These are phyloP conservation scores for Metschnikowia santaceciliae DNA, from an alignment of 805 yeast genomes.

Conservation along the genomic window DNA sequence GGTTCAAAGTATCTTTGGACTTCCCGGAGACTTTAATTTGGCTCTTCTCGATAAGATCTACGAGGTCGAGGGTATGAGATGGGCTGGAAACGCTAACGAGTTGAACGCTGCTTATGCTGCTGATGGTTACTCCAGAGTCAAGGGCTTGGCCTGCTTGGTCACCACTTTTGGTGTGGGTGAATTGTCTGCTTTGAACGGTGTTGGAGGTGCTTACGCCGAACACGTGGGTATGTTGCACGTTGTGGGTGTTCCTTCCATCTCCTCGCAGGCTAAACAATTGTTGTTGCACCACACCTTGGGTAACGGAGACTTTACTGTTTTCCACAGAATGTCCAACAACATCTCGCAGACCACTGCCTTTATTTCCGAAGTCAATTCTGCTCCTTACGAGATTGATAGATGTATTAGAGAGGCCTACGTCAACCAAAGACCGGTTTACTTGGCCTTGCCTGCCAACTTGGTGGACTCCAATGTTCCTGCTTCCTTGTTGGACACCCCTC, in stretches of 20 bases:
- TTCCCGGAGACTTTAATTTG: constrained; percentile 81
- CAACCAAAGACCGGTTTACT: constrained; percentile 75
- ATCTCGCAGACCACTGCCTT: constrained; percentile 65
- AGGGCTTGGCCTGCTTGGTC: constrained; percentile 67
- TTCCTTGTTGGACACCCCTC: constrained; percentile 54
- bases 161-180: constrained; percentile 94
- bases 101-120: constrained; percentile 86
- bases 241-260: constrained; percentile 80
- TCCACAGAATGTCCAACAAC: constrained; percentile 72
- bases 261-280: constrained; percentile 68
- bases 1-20: constrained; percentile 69
- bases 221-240: constrained; percentile 82
- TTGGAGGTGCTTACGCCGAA: constrained; percentile 87
- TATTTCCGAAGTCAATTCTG: constrained; percentile 59
- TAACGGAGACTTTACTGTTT: constrained; percentile 76
- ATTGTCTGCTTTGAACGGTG: constrained; percentile 76
- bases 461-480: constrained; percentile 63
- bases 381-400: constrained; percentile 69
- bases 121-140: constrained; percentile 82
- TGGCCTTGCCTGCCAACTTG: constrained; percentile 80
- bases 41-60: constrained; percentile 67
- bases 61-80: constrained; percentile 70
- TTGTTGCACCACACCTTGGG: constrained; percentile 81
- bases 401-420: constrained; percentile 68
- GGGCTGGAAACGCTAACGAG: constrained; percentile 92